Evolutionary conservation across 768 basidiomycete genomes (phyloP).

Genomic region (Favolaschia claudopus): DNA sequence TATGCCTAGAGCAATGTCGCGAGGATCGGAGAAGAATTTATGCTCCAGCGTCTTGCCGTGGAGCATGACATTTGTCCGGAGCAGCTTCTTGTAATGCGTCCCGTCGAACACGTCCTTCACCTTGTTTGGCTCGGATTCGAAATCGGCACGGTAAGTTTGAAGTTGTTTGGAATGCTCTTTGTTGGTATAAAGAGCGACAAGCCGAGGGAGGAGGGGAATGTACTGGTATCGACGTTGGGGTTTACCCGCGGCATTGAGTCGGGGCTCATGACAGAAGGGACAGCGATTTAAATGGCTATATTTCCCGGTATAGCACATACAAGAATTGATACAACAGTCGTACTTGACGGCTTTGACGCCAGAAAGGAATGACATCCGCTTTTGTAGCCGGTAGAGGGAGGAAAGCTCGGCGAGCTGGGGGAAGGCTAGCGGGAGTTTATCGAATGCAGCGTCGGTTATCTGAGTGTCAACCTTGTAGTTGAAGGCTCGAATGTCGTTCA

Average conservation of each 20-base stretch:
- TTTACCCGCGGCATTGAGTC: slow-evolving; percentile 22
- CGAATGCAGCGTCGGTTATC: slow-evolving; percentile 1
- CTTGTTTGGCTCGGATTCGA: neutral
- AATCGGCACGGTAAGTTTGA: slow-evolving; percentile 29
- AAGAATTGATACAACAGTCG: slow-evolving; percentile 44
- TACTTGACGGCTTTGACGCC: slow-evolving; percentile 28
- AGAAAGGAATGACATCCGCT: slow-evolving; percentile 32
- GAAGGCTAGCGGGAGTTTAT: neutral
- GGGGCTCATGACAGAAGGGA: slow-evolving; percentile 37
- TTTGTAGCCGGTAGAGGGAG: slow-evolving; percentile 15
- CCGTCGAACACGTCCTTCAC: slow-evolving; percentile 41
- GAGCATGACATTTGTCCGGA: slow-evolving; percentile 25
- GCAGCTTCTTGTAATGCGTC: slow-evolving; percentile 27
- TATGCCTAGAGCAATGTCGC: slow-evolving; percentile 45
- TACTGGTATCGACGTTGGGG: slow-evolving; percentile 36
- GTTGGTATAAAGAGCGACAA: slow-evolving; percentile 31
- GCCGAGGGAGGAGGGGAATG: slow-evolving; percentile 41
- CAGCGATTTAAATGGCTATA: slow-evolving; percentile 30
- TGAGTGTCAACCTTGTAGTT: slow-evolving; percentile 1
- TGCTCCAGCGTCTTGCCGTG: slow-evolving; percentile 26
- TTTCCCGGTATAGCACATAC: slow-evolving; percentile 36
- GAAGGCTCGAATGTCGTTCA: slow-evolving; percentile 10
- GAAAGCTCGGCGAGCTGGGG: slow-evolving; percentile 33
- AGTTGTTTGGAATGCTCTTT: slow-evolving; percentile 21
- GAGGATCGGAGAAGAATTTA: slow-evolving; percentile 38